These are phyloP conservation scores for Kodamaea fungicola DNA, from an alignment of 1,139 yeast species.

Conservation along the genomic window DNA sequence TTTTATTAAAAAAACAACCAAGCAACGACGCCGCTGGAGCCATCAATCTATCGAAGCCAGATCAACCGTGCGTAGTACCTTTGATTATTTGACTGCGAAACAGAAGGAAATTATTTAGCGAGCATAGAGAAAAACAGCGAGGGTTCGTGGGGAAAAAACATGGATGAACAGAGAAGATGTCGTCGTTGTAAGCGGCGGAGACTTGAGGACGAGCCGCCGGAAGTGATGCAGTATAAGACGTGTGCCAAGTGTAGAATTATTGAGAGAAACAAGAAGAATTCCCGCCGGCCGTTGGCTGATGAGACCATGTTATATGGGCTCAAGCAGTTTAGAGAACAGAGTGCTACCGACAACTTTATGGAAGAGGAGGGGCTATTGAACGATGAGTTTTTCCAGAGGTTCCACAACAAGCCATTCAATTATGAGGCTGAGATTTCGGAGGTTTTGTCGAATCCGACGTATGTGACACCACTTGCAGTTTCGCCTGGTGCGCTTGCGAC, in stretches of 20 bases:
- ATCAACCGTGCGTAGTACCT: neutral
- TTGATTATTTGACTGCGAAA: neutral
- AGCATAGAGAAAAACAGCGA: neutral
- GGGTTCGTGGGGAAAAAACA: constrained; percentile 1
- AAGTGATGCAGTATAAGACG: constrained; percentile 55
- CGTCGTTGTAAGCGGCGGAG: constrained; percentile 61
- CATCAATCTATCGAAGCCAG: neutral
- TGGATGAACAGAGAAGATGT: constrained; percentile 37
- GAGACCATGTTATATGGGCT: constrained; percentile 49
- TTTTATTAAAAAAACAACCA: neutral
- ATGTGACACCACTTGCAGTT: constrained; percentile 11
- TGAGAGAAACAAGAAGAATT: constrained; percentile 48
- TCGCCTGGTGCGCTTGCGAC: neutral
- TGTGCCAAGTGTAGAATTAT: constrained; percentile 60
- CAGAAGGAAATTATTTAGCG: neutral
- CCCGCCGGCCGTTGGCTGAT: constrained; percentile 46
- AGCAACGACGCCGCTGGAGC: too few species aligned
- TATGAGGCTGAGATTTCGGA: constrained; percentile 15
- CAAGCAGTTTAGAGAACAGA: constrained; percentile 46
- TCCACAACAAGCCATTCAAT: constrained; percentile 16
- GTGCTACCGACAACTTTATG: constrained; percentile 35
- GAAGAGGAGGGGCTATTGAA: constrained; percentile 33
- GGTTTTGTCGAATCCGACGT: constrained; percentile 14
- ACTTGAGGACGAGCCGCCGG: constrained; percentile 57
- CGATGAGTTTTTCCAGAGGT: constrained; percentile 15